Base-by-base conservation (phyloP, 257 asterid species). In the Jasminum sambac region DNA sequence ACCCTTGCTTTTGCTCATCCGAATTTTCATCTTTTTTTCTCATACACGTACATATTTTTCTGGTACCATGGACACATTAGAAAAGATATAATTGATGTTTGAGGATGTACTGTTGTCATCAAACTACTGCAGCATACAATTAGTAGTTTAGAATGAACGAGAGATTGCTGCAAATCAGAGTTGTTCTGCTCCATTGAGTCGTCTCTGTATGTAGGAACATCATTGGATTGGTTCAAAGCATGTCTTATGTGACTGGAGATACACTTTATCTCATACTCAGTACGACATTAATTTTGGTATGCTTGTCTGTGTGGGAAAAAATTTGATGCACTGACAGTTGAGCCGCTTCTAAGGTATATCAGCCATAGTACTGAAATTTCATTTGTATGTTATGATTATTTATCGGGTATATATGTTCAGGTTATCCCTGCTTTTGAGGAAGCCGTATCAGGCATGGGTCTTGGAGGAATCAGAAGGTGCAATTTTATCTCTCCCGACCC, bases 371-470 rank as follows among this genome's bases (percentile, higher is more conserved):
- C 46, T 61, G 43, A 70, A 11, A 48, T 41, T 68, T 30, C 23
- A 11, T 34, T 57, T 73, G 67, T 24, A 42, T 24, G 40, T 66
- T 39, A 62, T 5, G 65, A 30, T 74, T 76, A 40, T 80, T 79
- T 70, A 36, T 19, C 74, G 71, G 24, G 78, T 74, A 63, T 75
- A 81, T 74, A 63, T 75, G 40, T 81, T 69, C 87, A 93, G 98
- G 99, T 94, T 68, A 94, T 94, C 59, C 99, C 98, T 3, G 98
- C 98, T 59, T 94, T 94, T 67, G 95, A 94, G 83, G 99, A 94
- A 83, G 98, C 98, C 72, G 79, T 94, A 72, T 76, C 84, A 70
- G 96, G 99, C 80, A 94, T 91, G 95, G 86, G 96, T 46, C 84
- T 81, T 46, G 99, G 99, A 70, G 93, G 98, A 71, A 79, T 94